These are phyloP conservation scores for Waltergamsia citrina DNA, from an alignment of 2,329 filamentous ascomycete species.

Conservation along the genomic window DNA sequence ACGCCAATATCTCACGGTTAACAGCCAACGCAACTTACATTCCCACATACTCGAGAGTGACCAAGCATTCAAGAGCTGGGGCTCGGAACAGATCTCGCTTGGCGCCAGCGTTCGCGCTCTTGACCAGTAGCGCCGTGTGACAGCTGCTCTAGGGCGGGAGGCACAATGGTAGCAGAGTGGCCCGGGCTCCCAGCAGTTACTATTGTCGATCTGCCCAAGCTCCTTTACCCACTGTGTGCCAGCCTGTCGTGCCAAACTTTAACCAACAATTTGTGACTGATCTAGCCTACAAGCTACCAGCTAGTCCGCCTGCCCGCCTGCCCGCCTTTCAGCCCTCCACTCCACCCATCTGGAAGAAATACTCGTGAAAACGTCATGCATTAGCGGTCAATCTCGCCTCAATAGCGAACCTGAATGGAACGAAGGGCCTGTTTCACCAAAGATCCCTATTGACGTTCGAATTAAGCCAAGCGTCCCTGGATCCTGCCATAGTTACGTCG, in stretches of 20 bases:
- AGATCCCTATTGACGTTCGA: slow-evolving; percentile 1
- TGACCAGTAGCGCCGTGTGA: slow-evolving; percentile 6
- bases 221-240: background rate
- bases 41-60: too few relatives aligned
- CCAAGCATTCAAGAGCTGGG: too few relatives aligned
- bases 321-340: too few relatives aligned
- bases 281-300: too few relatives aligned
- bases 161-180: slow-evolving; percentile 6
- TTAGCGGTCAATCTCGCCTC: background rate
- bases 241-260: background rate
- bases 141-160: slow-evolving; percentile 2
- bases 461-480: slow-evolving; percentile 1
- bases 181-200: slow-evolving; percentile 3
- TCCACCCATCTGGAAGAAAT: too few relatives aligned
- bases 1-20: too few relatives aligned
- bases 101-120: too few relatives aligned
- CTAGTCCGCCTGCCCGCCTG: too few relatives aligned
- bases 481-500: too few relatives aligned
- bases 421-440: background rate
- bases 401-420: background rate
- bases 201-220: slow-evolving; percentile 6
- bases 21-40: too few relatives aligned
- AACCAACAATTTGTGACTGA: too few relatives aligned
- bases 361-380: background rate
- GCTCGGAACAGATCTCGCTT: too few relatives aligned